Percentiles rank a stretch among this genome's conserved stretches.
phyloP scores from a whole-genome alignment of 305 asterid species.

The Fraxinus baroniana region DNA sequence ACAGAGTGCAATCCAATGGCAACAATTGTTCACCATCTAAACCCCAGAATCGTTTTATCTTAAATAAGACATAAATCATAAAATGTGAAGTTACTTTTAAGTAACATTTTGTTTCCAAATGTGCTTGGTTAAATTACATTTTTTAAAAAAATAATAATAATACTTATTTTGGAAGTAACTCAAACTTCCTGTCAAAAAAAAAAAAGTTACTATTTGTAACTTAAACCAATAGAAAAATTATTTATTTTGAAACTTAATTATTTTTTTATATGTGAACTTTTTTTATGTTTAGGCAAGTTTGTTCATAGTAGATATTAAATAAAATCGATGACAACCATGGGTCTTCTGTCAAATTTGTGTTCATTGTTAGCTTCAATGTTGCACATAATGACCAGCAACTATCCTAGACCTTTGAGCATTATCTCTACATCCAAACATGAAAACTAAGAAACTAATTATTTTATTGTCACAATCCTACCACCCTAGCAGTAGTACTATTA shows the following conservation, averaged over 20 bases:
- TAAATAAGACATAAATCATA: not conserved
- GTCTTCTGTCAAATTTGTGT: not conserved
- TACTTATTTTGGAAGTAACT: not conserved
- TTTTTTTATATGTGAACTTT: not conserved
- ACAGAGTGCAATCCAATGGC: not conserved
- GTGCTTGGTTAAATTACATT: not conserved
- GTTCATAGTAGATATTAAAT: not conserved
- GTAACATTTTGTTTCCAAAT: not conserved
- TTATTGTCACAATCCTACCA: not conserved
- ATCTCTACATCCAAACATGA: not conserved
- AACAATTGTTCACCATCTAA: not conserved
- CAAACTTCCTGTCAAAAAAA: not conserved
- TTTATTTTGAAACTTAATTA: not conserved
- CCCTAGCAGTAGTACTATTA: not conserved
- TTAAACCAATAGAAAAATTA: not conserved
- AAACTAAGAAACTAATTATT: not conserved
- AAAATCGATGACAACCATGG: not conserved
- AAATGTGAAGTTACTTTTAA: not conserved
- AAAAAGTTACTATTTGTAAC: not conserved
- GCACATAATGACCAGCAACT: not conserved
- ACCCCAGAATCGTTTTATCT: not conserved
- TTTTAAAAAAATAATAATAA: not conserved
- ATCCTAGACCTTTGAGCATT: not conserved
- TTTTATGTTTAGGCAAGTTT: not conserved
- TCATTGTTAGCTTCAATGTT: not conserved